phyloP scores from a whole-genome alignment of 2,329 filamentous ascomycete species.

The Chaetomium olivaceum region DNA sequence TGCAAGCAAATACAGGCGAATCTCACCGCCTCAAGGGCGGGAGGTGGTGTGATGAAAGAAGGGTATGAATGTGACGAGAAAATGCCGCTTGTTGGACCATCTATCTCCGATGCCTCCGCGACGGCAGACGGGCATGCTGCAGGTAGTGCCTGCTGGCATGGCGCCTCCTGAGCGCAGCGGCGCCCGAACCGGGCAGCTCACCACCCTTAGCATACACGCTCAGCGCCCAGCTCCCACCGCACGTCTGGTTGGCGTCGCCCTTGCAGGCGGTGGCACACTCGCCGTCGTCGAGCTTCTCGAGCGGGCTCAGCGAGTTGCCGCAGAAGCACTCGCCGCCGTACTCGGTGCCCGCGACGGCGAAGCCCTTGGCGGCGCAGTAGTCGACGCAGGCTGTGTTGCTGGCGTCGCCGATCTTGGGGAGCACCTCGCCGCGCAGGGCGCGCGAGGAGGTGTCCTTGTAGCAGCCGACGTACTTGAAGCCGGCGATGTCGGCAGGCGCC shows the following conservation, averaged over 20 bases:
- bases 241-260: conserved; percentile 49
- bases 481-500: conserved; percentile 30
- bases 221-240: conserved; percentile 52
- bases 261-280: conserved; percentile 52
- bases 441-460: conserved; percentile 44
- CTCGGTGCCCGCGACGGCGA: conserved; percentile 51
- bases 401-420: conserved; percentile 46
- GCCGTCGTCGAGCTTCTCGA: conserved; percentile 46
- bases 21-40: background rate
- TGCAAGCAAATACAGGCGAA: conserved; percentile 12
- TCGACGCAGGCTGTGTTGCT: conserved; percentile 46
- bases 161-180: conserved; percentile 33
- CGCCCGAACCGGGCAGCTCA: conserved; percentile 32
- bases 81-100: background rate
- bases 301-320: conserved; percentile 44
- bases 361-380: conserved; percentile 50
- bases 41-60: background rate
- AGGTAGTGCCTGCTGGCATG: conserved; percentile 42
- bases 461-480: conserved; percentile 47
- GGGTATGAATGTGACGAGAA: background rate
- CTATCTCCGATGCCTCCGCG: conserved; percentile 3
- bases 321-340: conserved; percentile 52
- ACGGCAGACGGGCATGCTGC: conserved; percentile 36
- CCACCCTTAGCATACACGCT: conserved; percentile 47
- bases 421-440: conserved; percentile 43